These are phyloP conservation scores for Ramalina intermedia DNA, from an alignment of 495 filamentous ascomycete species.

Conservation along the genomic window DNA sequence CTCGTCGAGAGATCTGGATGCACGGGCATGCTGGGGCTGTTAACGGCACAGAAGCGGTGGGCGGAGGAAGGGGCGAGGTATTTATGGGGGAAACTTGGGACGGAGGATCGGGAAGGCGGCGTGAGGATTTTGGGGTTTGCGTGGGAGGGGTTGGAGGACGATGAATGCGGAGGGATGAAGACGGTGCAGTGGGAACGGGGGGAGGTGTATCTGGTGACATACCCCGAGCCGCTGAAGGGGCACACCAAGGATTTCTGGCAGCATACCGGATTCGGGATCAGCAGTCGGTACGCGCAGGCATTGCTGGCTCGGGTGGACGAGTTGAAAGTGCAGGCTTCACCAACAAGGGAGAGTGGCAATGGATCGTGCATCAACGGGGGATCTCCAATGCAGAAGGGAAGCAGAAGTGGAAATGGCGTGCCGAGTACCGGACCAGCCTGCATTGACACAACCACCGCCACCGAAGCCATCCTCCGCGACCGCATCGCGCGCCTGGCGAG, in stretches of 20 bases:
- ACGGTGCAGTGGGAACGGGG: neutral
- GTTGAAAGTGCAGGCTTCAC: slow-evolving; percentile 10
- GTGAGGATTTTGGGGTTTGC: no score
- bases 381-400: no score
- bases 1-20: neutral
- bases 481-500: neutral
- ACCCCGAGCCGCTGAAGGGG: neutral
- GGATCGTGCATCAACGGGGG: no score
- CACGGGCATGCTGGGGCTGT: neutral
- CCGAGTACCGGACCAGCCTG: neutral
- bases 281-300: slow-evolving; percentile 24
- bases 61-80: neutral
- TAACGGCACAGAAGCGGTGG: neutral
- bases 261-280: slow-evolving; percentile 25
- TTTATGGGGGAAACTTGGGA: neutral
- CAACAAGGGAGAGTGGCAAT: no score
- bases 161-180: neutral
- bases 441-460: neutral
- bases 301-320: slow-evolving; percentile 16
- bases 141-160: neutral
- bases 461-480: neutral
- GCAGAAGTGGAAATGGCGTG: neutral
- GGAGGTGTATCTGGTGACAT: neutral
- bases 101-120: no score
- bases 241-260: slow-evolving; percentile 18